Conservation (phyloP, 2,329 filamentous ascomycete genomes). For the Tolypocladium inflatum region DNA sequence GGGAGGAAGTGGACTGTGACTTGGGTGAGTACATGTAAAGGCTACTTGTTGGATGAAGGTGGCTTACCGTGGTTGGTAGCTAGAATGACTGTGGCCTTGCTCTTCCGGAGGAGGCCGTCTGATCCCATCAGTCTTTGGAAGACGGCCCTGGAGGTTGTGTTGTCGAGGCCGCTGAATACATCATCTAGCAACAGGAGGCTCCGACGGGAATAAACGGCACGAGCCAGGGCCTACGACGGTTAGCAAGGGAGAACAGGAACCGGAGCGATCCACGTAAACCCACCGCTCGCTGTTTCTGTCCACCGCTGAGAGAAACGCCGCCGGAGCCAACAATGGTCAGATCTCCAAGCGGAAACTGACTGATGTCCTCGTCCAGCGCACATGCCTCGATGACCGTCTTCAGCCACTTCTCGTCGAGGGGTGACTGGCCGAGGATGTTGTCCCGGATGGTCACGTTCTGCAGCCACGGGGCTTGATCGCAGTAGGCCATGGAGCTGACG, state of each 20-base stretch:
- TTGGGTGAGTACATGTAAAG: not conserved
- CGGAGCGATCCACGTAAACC: slow-evolving; percentile 4
- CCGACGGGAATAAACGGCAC: slow-evolving; percentile 32
- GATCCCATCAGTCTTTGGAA: slow-evolving; percentile 30
- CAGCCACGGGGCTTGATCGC: not conserved
- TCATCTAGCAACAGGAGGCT: slow-evolving; percentile 36
- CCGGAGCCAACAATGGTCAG: slow-evolving; percentile 28
- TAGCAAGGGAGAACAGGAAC: not conserved
- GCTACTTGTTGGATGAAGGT: not conserved
- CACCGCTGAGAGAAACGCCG: slow-evolving; percentile 32
- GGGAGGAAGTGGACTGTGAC: slow-evolving; percentile 8
- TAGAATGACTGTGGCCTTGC: slow-evolving; percentile 30
- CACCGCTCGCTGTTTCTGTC: slow-evolving; percentile 32
- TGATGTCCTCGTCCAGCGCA: slow-evolving; percentile 23
- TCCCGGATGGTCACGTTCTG: not conserved
- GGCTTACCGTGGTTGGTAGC: slow-evolving; percentile 21
- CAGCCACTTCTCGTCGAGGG: slow-evolving; percentile 18
- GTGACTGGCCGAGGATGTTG: slow-evolving; percentile 3
- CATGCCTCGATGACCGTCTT: slow-evolving; percentile 20
- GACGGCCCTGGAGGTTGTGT: slow-evolving; percentile 29
- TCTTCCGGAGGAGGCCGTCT: slow-evolving; percentile 28
- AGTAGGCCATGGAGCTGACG: not conserved
- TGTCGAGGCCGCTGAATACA: slow-evolving; percentile 34
- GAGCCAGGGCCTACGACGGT: slow-evolving; percentile 27
- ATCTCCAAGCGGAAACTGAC: slow-evolving; percentile 19